Evolutionary conservation across 148 eudicot genomes (phyloP), one percentile per base, ranked within the genome.

Genomic region (Rhododendron ovatum): DNA sequence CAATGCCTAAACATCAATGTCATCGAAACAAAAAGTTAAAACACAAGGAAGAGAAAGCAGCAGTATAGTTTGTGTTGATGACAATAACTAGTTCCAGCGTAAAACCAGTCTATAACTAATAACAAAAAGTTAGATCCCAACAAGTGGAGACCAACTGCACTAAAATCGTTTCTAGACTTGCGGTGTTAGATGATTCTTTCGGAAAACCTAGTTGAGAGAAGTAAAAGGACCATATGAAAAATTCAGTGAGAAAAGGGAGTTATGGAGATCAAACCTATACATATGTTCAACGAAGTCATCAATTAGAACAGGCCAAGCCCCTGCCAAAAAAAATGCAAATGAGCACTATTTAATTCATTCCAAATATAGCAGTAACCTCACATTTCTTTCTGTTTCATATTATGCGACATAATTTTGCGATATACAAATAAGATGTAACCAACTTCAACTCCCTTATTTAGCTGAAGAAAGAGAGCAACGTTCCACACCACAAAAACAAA

Each of bases 251-350:
- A 78, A 78, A 43, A 78, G 10, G 51, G n/a, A 74, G 11, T 28
- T 65, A 22, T 28, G 30, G 47, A 78, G 53, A 61, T 65, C 67
- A 59, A 63, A 85, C 87, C 87, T 85, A 33, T 71, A 71, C 76
- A 71, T 71, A 28, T 71, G 41, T 33, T 71, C 76, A 30, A 71
- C 76, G 22, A 95, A 95, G 86, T 96, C 99, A 88, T 96, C 99
- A 57, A 96, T 91, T 84, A 96, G 84, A 78, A 94, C 89, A 24
- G 99, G 99, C 99, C 99, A 96, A 84, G 99, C 98, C 90, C 98
- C 99, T 94, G 94, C 86, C 85, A 83, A 59, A 30, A 55, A 26
- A 17, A 20, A 78, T 11, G 37, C 24, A 85, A 65, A 85, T 47
- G 26, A 69, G 75, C 37, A 61, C 63, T 14, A 57, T 74, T 45